Conservation (phyloP, 2,329 filamentous ascomycete genomes). For the Anisogramma anomala region DNA sequence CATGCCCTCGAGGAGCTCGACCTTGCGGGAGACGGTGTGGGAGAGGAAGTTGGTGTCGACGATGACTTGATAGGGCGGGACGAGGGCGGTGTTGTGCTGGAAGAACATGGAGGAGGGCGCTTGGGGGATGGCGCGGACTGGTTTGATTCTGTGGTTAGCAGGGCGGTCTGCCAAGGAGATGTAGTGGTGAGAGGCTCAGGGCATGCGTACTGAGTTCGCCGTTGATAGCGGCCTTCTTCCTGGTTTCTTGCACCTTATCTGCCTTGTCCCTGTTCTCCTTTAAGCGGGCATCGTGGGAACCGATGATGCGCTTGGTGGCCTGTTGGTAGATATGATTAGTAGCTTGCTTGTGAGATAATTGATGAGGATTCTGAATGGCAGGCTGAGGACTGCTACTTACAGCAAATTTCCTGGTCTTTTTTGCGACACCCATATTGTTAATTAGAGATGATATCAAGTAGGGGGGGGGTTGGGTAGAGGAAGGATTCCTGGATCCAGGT, state of each 20-base stretch:
- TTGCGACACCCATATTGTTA: conserved; percentile 68
- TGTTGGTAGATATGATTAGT: conserved; percentile 3
- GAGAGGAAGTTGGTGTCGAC: conserved; percentile 86
- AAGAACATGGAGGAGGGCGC: conserved; percentile 80
- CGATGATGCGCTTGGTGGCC: conserved; percentile 70
- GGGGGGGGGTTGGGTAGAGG: not conserved
- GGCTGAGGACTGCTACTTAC: conserved; percentile 1
- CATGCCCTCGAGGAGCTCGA: conserved; percentile 42
- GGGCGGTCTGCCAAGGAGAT: conserved; percentile 4
- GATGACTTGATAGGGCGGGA: conserved; percentile 69
- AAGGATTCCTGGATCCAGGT: not conserved
- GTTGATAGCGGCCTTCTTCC: conserved; percentile 41
- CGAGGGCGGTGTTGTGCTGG: conserved; percentile 73
- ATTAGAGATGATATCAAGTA: too few species aligned
- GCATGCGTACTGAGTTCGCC: conserved; percentile 45
- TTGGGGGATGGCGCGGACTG: conserved; percentile 40
- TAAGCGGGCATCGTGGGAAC: conserved; percentile 65
- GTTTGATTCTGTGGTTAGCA: not conserved
- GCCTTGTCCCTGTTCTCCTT: conserved; percentile 68
- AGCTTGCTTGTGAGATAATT: not conserved
- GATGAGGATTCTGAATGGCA: too few species aligned
- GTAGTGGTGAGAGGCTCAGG: not conserved
- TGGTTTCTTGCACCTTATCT: conserved; percentile 47
- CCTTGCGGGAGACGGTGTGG: conserved; percentile 82
- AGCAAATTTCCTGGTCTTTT: conserved; percentile 87